A percentile compares a stretch with the other conserved stretches of the same genome.
Conservation (phyloP, 2,329 filamentous ascomycete species). For the Thielaviopsis musarum region DNA sequence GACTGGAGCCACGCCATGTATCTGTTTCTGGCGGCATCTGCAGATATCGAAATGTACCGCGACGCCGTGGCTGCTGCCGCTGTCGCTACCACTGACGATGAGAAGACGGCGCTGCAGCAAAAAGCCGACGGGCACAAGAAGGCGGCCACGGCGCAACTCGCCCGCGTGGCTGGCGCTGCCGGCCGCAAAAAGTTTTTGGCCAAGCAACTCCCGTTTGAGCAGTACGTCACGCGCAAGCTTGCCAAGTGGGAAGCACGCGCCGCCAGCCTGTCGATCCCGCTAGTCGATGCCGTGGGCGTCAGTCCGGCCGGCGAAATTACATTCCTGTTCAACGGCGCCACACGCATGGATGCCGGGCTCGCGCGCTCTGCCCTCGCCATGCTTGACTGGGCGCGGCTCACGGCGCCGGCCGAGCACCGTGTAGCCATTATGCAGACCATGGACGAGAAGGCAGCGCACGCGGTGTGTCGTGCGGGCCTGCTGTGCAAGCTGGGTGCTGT, state of each 20-base stretch:
- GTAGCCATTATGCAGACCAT: conserved; percentile 32
- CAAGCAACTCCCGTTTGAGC: conserved; percentile 74
- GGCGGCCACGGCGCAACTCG: conserved; percentile 52
- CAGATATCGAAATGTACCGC: conserved; percentile 70
- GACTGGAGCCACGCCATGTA: conserved; percentile 85
- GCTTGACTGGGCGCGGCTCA: conserved; percentile 50
- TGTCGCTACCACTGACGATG: conserved; percentile 21
- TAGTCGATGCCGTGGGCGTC: conserved; percentile 67
- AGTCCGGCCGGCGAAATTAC: conserved; percentile 81
- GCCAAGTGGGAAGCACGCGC: conserved; percentile 74
- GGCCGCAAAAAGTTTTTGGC: conserved; percentile 87
- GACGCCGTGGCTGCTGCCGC: conserved; percentile 24
- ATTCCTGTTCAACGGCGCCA: conserved; percentile 82
- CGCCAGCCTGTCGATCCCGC: conserved; percentile 45
- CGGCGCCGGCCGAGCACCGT: conserved; percentile 20
- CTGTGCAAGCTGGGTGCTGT: conserved; percentile 45
- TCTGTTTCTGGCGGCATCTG: conserved; percentile 68
- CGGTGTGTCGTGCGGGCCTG: conserved; percentile 49
- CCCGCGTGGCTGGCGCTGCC: conserved; percentile 53
- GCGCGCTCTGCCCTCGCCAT: conserved; percentile 44
- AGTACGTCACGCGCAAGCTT: conserved; percentile 69
- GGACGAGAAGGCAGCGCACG: conserved; percentile 47
- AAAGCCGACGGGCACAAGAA: conserved; percentile 37
- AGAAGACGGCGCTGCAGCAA: too few species aligned
- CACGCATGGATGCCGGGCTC: conserved; percentile 54